A percentile compares a stretch with the other conserved stretches of the same genome.
Conservation (phyloP, 108 stramenopile species). For the Fragilaria crotonensis region DNA sequence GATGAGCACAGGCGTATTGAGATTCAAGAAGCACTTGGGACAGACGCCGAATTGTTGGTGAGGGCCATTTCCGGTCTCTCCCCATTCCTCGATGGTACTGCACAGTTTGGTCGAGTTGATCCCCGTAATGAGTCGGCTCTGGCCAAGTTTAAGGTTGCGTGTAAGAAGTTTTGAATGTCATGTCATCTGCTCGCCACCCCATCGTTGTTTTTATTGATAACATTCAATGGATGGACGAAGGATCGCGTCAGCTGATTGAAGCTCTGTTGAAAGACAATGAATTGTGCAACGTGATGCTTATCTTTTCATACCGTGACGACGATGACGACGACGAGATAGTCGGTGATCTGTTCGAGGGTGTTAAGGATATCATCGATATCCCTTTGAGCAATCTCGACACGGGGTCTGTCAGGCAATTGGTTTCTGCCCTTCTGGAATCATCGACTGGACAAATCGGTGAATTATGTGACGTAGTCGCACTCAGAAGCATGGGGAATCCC, state of each 20-base stretch:
- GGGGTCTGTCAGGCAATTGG: not conserved
- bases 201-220: not conserved
- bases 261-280: not conserved
- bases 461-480: not conserved
- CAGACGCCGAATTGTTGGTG: not conserved
- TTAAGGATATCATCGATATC: not conserved
- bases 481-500: not conserved
- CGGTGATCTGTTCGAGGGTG: not conserved
- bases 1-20: not conserved
- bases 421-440: not conserved
- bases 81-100: not conserved
- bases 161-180: not conserved
- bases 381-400: not conserved
- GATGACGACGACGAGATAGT: not conserved
- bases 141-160: not conserved
- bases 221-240: not conserved
- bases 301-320: not conserved
- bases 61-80: not conserved
- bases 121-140: not conserved
- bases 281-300: not conserved
- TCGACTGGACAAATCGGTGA: not conserved
- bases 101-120: not conserved
- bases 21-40: not conserved
- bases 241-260: not conserved
- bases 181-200: not conserved